Percentiles rank a stretch among this genome's conserved stretches.
These are phyloP conservation scores for Septoria petroselini DNA, from an alignment of 2,329 filamentous ascomycete genomes.

Conservation along the genomic window DNA sequence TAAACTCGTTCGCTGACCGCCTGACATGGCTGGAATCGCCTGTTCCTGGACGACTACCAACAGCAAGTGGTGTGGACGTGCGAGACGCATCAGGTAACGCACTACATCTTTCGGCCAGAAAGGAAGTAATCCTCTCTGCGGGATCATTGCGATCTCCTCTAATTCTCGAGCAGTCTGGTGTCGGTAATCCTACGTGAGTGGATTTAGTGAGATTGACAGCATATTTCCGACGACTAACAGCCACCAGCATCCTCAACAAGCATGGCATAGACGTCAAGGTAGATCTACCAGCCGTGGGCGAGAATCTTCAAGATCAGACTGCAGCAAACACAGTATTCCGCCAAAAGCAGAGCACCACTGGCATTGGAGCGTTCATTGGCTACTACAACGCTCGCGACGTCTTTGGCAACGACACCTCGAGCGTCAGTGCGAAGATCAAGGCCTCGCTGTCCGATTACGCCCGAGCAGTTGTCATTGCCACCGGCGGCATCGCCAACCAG, in stretches of 20 bases:
- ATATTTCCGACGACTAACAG: neutral
- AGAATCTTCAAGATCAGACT: constrained; percentile 32
- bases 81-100: constrained; percentile 1
- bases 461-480: constrained; percentile 38
- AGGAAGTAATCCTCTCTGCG: constrained; percentile 58
- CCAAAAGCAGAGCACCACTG: constrained; percentile 18
- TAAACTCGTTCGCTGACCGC: constrained; percentile 44
- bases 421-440: constrained; percentile 42
- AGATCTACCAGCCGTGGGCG: constrained; percentile 35
- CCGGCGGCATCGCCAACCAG: constrained; percentile 20
- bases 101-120: constrained; percentile 4
- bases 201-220: neutral
- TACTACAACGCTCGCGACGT: constrained; percentile 28
- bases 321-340: constrained; percentile 31
- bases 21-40: constrained; percentile 38
- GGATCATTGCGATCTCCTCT: constrained; percentile 57
- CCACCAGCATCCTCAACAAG: constrained; percentile 43
- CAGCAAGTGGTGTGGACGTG: constrained; percentile 14
- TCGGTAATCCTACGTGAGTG: constrained; percentile 43
- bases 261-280: constrained; percentile 24
- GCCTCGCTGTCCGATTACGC: constrained; percentile 15
- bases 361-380: constrained; percentile 19
- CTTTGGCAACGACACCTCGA: constrained; percentile 44
- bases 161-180: constrained; percentile 59
- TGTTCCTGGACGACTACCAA: constrained; percentile 1